Base-by-base conservation (phyloP, 495 filamentous ascomycete species). In the Pyrenopolyporus hunteri region DNA sequence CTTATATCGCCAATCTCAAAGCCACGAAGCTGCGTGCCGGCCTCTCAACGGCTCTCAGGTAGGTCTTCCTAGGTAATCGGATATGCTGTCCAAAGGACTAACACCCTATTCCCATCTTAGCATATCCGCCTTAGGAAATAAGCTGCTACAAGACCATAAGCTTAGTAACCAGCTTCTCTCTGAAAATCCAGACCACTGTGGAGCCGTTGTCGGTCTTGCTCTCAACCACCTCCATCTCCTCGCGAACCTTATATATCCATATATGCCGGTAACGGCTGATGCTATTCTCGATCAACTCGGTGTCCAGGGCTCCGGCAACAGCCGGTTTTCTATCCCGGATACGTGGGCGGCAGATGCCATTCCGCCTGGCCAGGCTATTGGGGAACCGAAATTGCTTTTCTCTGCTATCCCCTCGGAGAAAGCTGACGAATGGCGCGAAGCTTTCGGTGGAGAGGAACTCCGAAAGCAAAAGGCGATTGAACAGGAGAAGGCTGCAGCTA, bases 161-260 rank as follows among this genome's bases (percentile, higher is more conserved):
- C 81, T 97, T 10, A 92, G 96, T 74, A 96, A 96, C 75, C 82
- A 82, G 31, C 85, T 85, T 52, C 85, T 92, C 43, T 83, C 84
- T 26, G 85, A 85, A 47, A 78, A 91, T 61, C 92, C 92, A 5
- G 84, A 87, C 45, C 83, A 83, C 32, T 89, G 88, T 59, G 84
- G 75, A 81, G 87, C 89, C 3, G 90, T 96, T 43, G 84, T 93
- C 28, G 90, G 92, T 54, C 82, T 89, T 31, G 90, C 89, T 3
- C 77, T 96, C 54, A 93, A 96, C 74, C 80, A 93, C 48, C 82
- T 92, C 58, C 84, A 91, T 72, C 87, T 98, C 35, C 80, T 96
- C 32, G 87, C 90, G 33, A 85, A 84, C 26, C 67, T 97, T 9
- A 79, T 89, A 55, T 83, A 85, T 26, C 93, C 93, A 7, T 97